phyloP scores from a whole-genome alignment of 495 filamentous ascomycete genomes.

The Trichoderma parareesei region DNA sequence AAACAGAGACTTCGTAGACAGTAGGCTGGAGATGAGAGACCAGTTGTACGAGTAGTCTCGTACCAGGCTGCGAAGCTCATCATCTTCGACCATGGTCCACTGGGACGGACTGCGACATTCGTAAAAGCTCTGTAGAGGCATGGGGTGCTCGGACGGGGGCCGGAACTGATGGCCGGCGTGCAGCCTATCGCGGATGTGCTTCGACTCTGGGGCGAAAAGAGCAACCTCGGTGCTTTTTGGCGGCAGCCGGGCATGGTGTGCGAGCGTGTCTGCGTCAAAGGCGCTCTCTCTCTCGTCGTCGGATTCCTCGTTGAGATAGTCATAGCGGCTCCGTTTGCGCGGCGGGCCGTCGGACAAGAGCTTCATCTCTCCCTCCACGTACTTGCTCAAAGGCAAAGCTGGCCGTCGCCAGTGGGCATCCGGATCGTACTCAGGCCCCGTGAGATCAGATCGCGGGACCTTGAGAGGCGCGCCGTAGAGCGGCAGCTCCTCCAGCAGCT shows the following conservation, averaged over 20 bases:
- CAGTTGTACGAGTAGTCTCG: constrained; percentile 95
- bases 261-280: constrained; percentile 36
- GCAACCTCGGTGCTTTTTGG: constrained; percentile 74
- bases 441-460: constrained; percentile 47
- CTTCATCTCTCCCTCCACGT: constrained; percentile 69
- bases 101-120: constrained; percentile 78
- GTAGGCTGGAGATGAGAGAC: constrained; percentile 77
- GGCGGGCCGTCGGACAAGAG: constrained; percentile 58
- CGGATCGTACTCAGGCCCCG: constrained; percentile 47
- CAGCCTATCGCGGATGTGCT: constrained; percentile 78
- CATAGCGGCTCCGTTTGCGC: constrained; percentile 68
- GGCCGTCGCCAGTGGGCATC: constrained; percentile 68
- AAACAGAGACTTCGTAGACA: constrained; percentile 64
- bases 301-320: constrained; percentile 63
- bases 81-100: constrained; percentile 84
- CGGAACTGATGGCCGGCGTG: constrained; percentile 89
- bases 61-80: constrained; percentile 74
- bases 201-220: constrained; percentile 83
- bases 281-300: constrained; percentile 45
- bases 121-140: constrained; percentile 85
- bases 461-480: constrained; percentile 61
- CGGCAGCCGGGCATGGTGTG: constrained; percentile 36
- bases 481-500: constrained; percentile 78
- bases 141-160: constrained; percentile 80
- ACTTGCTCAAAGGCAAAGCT: constrained; percentile 80